Evolutionary conservation across 2,329 filamentous ascomycete species (phyloP).

Genomic region (Colletotrichum tofieldiae): DNA sequence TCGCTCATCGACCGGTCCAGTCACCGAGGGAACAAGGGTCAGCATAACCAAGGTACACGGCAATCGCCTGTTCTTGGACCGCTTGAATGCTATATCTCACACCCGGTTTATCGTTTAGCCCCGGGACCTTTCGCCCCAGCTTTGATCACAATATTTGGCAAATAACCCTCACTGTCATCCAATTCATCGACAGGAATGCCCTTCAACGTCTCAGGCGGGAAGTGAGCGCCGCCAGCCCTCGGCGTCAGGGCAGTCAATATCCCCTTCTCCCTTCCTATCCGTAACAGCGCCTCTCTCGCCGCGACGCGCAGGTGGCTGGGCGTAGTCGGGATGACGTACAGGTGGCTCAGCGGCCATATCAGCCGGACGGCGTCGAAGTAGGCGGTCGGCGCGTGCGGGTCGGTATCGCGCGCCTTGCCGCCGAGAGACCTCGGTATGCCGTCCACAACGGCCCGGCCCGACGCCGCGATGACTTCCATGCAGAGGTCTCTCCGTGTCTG

Average conservation of each 20-base stretch:
- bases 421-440: conserved; percentile 48
- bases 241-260: conserved; percentile 54
- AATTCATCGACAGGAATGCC: conserved; percentile 25
- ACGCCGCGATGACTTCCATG: conserved; percentile 47
- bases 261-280: conserved; percentile 56
- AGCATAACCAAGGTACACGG: neutral
- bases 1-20: neutral
- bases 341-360: conserved; percentile 56
- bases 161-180: neutral
- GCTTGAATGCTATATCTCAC: neutral
- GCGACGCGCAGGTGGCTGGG: conserved; percentile 48
- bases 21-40: neutral
- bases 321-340: conserved; percentile 51
- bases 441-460: conserved; percentile 51
- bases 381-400: conserved; percentile 50
- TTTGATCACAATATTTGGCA: neutral
- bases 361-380: conserved; percentile 57
- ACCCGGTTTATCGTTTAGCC: neutral
- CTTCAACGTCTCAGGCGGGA: conserved; percentile 18
- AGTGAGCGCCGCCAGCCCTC: neutral
- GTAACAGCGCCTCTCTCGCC: conserved; percentile 49
- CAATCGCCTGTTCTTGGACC: neutral
- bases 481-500: conserved; percentile 49
- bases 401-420: conserved; percentile 45
- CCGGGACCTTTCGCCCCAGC: neutral